These are phyloP conservation scores for Rubia tinctorum DNA, from an alignment of 305 asterid species.

Conservation along the genomic window DNA sequence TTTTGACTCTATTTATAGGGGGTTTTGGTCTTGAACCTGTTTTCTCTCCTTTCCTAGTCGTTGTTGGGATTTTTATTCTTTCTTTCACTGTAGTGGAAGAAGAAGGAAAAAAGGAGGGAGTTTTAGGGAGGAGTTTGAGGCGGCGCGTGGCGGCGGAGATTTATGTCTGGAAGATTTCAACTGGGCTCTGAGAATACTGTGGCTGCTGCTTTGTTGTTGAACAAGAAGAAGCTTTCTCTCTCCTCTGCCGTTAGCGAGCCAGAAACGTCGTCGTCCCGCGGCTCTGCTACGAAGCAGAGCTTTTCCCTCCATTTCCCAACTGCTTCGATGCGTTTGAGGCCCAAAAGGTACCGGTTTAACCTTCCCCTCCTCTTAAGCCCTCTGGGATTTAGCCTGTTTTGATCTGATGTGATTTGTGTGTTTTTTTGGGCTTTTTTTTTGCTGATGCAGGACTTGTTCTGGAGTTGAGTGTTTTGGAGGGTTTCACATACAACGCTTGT, in stretches of 20 bases:
- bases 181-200: conserved; percentile 37
- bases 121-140: conserved; percentile 9
- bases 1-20: conserved; percentile 31
- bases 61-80: conserved; percentile 5
- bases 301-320: conserved; percentile 39
- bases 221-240: conserved; percentile 21
- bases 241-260: conserved; percentile 28
- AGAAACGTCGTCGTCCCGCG: conserved; percentile 48
- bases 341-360: conserved; percentile 52
- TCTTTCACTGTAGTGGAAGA: conserved; percentile 7
- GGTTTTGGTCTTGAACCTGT: conserved; percentile 26
- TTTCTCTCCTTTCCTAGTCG: conserved; percentile 18
- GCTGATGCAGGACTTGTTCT: conserved; percentile 83
- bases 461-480: conserved; percentile 93
- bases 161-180: conserved; percentile 81
- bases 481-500: conserved; percentile 72
- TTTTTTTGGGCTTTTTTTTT: not conserved
- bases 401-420: not conserved
- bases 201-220: conserved; percentile 62
- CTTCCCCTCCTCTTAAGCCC: conserved; percentile 20
- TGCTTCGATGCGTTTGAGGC: conserved; percentile 99
- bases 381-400: not conserved
- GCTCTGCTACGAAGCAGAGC: conserved; percentile 67
- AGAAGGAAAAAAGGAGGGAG: conserved; percentile 19
- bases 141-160: conserved; percentile 26